Base-by-base conservation (phyloP, 169 alveolate genomes). In the Condylostoma magnum region DNA sequence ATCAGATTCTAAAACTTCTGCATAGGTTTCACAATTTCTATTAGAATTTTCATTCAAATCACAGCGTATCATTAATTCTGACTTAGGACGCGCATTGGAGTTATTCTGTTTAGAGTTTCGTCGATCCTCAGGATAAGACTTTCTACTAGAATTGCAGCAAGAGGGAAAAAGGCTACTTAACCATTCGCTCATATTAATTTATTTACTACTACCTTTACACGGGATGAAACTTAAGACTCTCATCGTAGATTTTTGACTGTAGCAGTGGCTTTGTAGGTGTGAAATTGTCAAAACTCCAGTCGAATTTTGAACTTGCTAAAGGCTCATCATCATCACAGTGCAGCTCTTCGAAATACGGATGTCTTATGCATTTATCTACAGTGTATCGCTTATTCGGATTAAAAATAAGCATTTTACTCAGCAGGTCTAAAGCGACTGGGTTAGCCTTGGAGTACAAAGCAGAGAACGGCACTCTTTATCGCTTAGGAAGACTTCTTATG, bases 331-430 rank as follows among this genome's bases (percentile, higher is more conserved):
- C 93, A 38, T 88, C 87, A 60, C 75, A 78, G 65, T 82, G 89
- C 30, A 91, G 79, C 27, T 90, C 92, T 55, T 82, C 90, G 54
- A 91, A 87, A 69, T 91, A 91, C 12, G 94, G 93, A 69, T 91
- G 96, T 15, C 69, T 69, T 8, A 91, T 43, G 48, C 92, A 85
- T 58, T 91, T 69, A 63, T 81, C 75, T 1, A 87, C 90, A 12
- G 82, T 79, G 30, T 71, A 76, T 70, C 96, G 69, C 54, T 85
- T 79, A 20, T 80, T 76, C 6, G 96, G 96, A 67, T 83, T 85
- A 72, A 91, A 88, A 28, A 81, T 78, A 12, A 91, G 77, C 94
- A 91, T 85, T 41, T 84, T 80, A 8, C 81, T 69, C 27, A 91
- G 67, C 22, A 91, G 83, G 68, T 91, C 96, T 0, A 84, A 54